phyloP scores from a whole-genome alignment of 371 early-diverging fungal species.

The Mortierella sp. region DNA sequence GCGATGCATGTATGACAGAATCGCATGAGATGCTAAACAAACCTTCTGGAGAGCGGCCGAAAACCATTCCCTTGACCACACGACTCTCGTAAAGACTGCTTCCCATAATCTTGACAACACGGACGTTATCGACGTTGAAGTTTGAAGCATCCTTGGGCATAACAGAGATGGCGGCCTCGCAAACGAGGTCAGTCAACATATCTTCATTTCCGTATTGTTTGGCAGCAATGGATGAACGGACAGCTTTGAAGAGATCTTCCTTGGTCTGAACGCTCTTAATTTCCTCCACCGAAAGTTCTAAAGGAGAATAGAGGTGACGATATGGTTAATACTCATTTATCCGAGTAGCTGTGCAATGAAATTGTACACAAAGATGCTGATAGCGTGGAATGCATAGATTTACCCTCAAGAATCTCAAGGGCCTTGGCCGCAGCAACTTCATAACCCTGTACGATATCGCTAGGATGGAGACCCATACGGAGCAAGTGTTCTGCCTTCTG shows the following conservation, averaged over 20 bases:
- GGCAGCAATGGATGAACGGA: conserved; percentile 84
- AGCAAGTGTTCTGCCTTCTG: conserved; percentile 94
- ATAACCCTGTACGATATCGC: conserved; percentile 95
- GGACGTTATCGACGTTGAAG: conserved; percentile 96
- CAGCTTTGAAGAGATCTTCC: conserved; percentile 78
- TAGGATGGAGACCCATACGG: conserved; percentile 94
- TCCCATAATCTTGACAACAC: conserved; percentile 98
- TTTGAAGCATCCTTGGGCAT: conserved; percentile 90
- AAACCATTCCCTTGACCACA: conserved; percentile 98
- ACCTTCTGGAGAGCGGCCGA: conserved; percentile 96
- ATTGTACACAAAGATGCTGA: not conserved
- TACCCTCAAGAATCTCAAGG: conserved; percentile 85
- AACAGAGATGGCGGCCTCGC: conserved; percentile 87
- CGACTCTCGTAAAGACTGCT: conserved; percentile 93
- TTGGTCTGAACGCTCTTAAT: conserved; percentile 68
- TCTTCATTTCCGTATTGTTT: conserved; percentile 98
- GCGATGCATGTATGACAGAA: not conserved
- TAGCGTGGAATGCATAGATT: not conserved
- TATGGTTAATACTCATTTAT: not conserved
- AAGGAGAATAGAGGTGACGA: conserved; percentile 3
- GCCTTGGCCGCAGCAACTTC: conserved; percentile 91
- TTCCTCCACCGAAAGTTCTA: conserved; percentile 78
- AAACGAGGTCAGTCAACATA: conserved; percentile 84
- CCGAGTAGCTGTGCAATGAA: not conserved
- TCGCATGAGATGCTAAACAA: not conserved